These are phyloP conservation scores for Penicillium sp. DNA, from an alignment of 2,329 filamentous ascomycete genomes.

Conservation along the genomic window DNA sequence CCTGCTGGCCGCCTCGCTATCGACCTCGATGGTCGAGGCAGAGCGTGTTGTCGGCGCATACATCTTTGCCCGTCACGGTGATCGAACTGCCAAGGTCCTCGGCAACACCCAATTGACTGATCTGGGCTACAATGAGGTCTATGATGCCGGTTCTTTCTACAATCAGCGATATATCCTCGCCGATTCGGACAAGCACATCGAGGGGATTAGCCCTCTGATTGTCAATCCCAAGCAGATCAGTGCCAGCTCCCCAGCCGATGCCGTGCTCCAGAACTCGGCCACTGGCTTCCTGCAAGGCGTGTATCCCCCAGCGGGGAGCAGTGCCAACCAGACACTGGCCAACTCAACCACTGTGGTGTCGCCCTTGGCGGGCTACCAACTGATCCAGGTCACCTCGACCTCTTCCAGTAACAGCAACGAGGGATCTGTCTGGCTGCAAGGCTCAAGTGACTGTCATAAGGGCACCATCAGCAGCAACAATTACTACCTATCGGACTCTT, in stretches of 20 bases:
- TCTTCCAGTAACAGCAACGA: constrained; percentile 63
- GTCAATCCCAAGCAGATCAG: constrained; percentile 72
- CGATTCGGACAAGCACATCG: constrained; percentile 63
- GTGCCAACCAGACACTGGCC: constrained; percentile 64
- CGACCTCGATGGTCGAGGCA: constrained; percentile 36
- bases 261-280: constrained; percentile 79
- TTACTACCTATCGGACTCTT: constrained; percentile 59
- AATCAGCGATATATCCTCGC: constrained; percentile 72
- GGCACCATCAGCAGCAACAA: constrained; percentile 62
- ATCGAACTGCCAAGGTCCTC: constrained; percentile 78
- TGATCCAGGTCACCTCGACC: constrained; percentile 72
- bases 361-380: constrained; percentile 80
- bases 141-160: constrained; percentile 73
- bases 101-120: constrained; percentile 74
- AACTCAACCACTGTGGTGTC: constrained; percentile 69
- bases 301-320: constrained; percentile 73
- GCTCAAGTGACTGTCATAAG: constrained; percentile 58
- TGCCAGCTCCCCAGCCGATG: constrained; percentile 72
- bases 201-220: constrained; percentile 66
- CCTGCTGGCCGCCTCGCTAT: constrained; percentile 30
- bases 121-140: constrained; percentile 77
- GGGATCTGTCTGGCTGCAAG: constrained; percentile 62
- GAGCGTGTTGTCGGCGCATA: constrained; percentile 81
- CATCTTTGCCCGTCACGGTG: constrained; percentile 88
- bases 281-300: constrained; percentile 80